Conservation (phyloP, 139 green algal species). For the Auxenochlorella pyrenoidosa region DNA sequence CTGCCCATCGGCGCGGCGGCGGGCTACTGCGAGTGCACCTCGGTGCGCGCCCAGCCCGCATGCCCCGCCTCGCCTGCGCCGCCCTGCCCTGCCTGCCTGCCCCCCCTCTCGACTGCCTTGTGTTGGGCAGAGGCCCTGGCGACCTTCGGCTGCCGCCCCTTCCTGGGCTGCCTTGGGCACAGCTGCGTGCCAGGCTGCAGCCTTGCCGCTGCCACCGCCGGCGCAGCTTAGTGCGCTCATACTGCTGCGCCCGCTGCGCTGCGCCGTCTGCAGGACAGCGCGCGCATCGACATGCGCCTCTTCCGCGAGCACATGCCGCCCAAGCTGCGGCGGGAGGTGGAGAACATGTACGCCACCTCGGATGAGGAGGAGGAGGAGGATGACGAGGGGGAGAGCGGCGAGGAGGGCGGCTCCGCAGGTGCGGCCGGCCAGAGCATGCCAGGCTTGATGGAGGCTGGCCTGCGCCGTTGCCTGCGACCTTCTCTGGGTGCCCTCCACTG, state of each 20-base stretch:
- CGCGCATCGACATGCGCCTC: slow-evolving; percentile 84
- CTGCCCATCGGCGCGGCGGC: slow-evolving; percentile 61
- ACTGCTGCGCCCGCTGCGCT: background rate
- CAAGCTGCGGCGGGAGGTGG: slow-evolving; percentile 25
- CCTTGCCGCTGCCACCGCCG: background rate
- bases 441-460: background rate
- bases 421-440: background rate
- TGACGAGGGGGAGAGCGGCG: background rate
- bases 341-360: slow-evolving; percentile 16
- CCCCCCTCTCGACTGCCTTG: too few species aligned
- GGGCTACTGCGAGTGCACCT: slow-evolving; percentile 57
- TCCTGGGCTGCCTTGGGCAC: too few species aligned
- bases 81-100: background rate
- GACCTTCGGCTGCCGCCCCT: too few species aligned
- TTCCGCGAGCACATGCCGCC: slow-evolving; percentile 56
- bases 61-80: background rate
- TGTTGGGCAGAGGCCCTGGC: too few species aligned
- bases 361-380: slow-evolving; percentile 21
- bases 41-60: background rate
- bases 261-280: slow-evolving; percentile 55
- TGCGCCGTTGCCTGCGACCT: background rate
- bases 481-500: too few species aligned
- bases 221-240: too few species aligned
- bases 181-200: too few species aligned
- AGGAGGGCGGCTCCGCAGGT: background rate